Conservation (phyloP, 2,329 filamentous ascomycete genomes). For the Pseudogymnoascus sp. region DNA sequence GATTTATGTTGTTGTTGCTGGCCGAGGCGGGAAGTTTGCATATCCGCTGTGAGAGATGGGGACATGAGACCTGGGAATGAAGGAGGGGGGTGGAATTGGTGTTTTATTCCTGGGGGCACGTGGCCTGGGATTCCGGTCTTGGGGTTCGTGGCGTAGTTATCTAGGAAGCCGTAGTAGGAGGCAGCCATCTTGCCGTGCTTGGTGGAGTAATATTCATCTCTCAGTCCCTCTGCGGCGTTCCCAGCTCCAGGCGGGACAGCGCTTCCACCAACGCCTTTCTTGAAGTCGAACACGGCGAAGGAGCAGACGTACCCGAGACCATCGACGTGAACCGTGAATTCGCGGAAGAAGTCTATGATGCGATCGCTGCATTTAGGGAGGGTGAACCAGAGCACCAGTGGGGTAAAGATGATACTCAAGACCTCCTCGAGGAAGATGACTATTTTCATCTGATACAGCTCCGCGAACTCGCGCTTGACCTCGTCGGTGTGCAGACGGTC, state of each 20-base stretch:
- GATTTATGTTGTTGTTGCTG: conserved; percentile 33
- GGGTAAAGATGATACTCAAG: conserved; percentile 84
- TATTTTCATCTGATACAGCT: conserved; percentile 85
- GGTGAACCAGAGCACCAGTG: conserved; percentile 78
- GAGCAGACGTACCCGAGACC: conserved; percentile 94
- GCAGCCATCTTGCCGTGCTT: conserved; percentile 99
- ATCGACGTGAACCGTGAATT: conserved; percentile 95
- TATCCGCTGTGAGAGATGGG: conserved; percentile 48
- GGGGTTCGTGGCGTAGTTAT: conserved; percentile 77
- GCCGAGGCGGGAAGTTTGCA: conserved; percentile 24
- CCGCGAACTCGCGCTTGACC: conserved; percentile 81
- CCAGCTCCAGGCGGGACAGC: conserved; percentile 20
- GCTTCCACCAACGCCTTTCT: conserved; percentile 57
- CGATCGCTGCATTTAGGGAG: conserved; percentile 84
- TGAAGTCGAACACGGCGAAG: conserved; percentile 95
- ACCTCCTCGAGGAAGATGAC: conserved; percentile 90
- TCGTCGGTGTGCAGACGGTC: conserved; percentile 87
- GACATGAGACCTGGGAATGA: conserved; percentile 64
- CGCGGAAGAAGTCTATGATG: conserved; percentile 94
- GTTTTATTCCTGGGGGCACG: conserved; percentile 46
- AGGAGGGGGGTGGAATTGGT: conserved; percentile 67
- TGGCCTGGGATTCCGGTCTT: conserved; percentile 58
- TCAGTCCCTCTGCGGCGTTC: conserved; percentile 49
- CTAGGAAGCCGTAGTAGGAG: conserved; percentile 89
- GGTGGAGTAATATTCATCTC: conserved; percentile 87